Percentiles rank a stretch among this genome's conserved stretches.
These are phyloP conservation scores for Basidiobolus meristosporus DNA, from an alignment of 371 early-diverging fungal genomes.

Conservation along the genomic window DNA sequence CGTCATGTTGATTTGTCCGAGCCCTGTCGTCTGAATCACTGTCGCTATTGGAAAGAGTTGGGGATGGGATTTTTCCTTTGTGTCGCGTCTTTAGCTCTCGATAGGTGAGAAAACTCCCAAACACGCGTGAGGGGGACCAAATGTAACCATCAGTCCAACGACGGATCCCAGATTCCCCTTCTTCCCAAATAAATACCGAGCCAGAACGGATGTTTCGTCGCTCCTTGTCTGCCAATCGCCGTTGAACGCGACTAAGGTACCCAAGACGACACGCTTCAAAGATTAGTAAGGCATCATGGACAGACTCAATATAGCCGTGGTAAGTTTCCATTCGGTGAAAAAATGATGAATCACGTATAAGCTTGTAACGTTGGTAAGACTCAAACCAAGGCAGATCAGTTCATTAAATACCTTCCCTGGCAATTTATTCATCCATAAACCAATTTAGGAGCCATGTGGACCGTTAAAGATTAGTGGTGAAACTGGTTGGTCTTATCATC, in stretches of 20 bases:
- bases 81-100: slow-evolving; percentile 47
- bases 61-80: slow-evolving; percentile 8
- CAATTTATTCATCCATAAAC: too few relatives aligned
- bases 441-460: too few relatives aligned
- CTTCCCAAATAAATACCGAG: slow-evolving; percentile 73
- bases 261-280: slow-evolving; percentile 58
- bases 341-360: too few relatives aligned
- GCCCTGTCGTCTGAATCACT: not conserved
- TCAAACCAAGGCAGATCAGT: too few relatives aligned
- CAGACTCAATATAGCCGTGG: slow-evolving; percentile 45
- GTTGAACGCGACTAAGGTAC: slow-evolving; percentile 31
- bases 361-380: too few relatives aligned
- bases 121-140: slow-evolving; percentile 71
- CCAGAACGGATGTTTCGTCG: slow-evolving; percentile 62
- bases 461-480: too few relatives aligned
- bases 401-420: too few relatives aligned
- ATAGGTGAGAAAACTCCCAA: slow-evolving; percentile 68
- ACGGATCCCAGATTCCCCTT: slow-evolving; percentile 71
- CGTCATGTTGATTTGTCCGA: not conserved
- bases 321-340: slow-evolving; percentile 21
- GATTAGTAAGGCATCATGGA: slow-evolving; percentile 52
- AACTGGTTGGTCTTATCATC: too few relatives aligned
- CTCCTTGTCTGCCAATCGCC: slow-evolving; percentile 62
- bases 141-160: slow-evolving; percentile 83
- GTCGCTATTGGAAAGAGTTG: not conserved